Conservation (phyloP, 83 land plant genomes). For the Diphasiastrum complanatum region DNA sequence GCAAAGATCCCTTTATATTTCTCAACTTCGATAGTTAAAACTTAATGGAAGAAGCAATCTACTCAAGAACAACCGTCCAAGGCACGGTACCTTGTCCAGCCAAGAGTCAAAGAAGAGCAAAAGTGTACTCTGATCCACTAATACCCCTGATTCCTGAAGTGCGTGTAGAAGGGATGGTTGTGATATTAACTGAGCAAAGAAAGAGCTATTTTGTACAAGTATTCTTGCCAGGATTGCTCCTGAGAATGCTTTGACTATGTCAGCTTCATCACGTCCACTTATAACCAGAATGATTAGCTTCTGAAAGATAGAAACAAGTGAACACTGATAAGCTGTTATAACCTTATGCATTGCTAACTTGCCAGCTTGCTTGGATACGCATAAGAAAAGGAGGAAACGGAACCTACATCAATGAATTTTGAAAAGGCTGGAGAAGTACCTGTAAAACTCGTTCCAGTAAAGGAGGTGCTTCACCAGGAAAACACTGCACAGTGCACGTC, state of each 20-base stretch:
- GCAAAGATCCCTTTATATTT: too few relatives aligned
- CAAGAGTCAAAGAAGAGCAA: slow-evolving; percentile 80
- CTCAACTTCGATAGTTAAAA: too few relatives aligned
- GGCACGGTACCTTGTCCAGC: slow-evolving; percentile 83
- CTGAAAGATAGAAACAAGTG: slow-evolving; percentile 3
- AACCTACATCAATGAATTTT: too few relatives aligned
- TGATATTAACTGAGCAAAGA: slow-evolving; percentile 71
- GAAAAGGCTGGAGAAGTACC: slow-evolving; percentile 13
- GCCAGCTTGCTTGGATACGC: too few relatives aligned
- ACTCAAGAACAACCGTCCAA: not conserved
- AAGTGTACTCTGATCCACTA: slow-evolving; percentile 57
- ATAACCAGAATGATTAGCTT: slow-evolving; percentile 30
- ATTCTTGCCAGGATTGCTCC: slow-evolving; percentile 90
- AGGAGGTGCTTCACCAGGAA: slow-evolving; percentile 36
- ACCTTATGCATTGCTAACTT: too few relatives aligned
- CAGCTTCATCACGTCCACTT: slow-evolving; percentile 33
- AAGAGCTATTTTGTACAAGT: slow-evolving; percentile 79
- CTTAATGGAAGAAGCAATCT: not conserved
- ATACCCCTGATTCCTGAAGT: slow-evolving; percentile 54
- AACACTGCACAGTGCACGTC: slow-evolving; percentile 46
- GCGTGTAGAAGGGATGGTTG: slow-evolving; percentile 53
- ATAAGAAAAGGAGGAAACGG: too few relatives aligned
- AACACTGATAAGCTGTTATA: too few relatives aligned
- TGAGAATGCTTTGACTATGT: slow-evolving; percentile 48
- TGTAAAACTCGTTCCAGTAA: slow-evolving; percentile 22